Base-by-base conservation (phyloP, 2,329 filamentous ascomycete genomes). In the Pochonia chlamydosporia region DNA sequence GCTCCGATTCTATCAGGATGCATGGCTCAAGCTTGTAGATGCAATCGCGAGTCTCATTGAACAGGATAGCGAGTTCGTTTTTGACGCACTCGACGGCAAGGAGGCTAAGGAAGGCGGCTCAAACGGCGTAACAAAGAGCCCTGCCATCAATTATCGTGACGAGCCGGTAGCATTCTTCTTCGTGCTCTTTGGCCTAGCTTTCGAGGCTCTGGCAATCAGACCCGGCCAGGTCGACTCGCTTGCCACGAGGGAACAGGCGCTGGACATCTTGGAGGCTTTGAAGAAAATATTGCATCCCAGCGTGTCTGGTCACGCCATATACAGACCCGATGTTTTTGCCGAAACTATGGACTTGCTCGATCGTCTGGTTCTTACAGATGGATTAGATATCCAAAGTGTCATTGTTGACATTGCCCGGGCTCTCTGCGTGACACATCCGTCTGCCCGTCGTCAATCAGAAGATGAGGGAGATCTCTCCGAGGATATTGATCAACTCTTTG, bases 141-240 rank as follows among this genome's bases (percentile, higher is more conserved):
- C 84, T 42, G 88, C 92, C 54, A 97, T 99, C 70, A 97, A 97
- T 65, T 99, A 99, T 63, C 87, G 93, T 41, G 92, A 97, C 60
- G 93, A 99, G 63, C 93, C 93, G 1, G 89, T 97, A 2, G 93
- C 93, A 1, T 99, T 99, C 75, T 99, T 99, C 73, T 99, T 99
- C 59, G 92, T 99, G 13, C 78, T 99, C 0, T 99, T 97, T 58
- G 93, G 93, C 10, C 84, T 99, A 48, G 90, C 92, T 0, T 97
- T 99, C 56, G 95, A 99, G 67, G 92, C 95, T 16, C 78, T 99
- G 20, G 92, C 92, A 7, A 89, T 89, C 6, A 83, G 90, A 40
- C 84, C 87, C 5, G 65, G 65, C 2, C 65, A 69, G 43, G 61
- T 54, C 44, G 66, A 69, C 45, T 70, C 67, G 3, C 75, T 90